Evolutionary conservation across 1,284 basidiomycete genomes (phyloP).

Genomic region (Leccinum angustisporum): DNA sequence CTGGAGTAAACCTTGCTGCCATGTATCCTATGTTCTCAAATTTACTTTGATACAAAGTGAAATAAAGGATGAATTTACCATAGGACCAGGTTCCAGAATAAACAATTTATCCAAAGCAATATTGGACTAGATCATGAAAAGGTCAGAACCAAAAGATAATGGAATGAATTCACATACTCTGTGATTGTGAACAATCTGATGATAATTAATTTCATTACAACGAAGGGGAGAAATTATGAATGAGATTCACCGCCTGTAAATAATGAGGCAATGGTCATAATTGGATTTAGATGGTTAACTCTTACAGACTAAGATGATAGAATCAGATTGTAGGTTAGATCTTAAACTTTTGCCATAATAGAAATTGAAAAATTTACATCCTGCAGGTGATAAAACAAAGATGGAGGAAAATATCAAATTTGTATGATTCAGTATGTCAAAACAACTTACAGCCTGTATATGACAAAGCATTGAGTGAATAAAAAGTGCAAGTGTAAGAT

Average conservation of each 20-base stretch:
- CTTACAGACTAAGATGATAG: not conserved
- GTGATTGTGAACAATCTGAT: no score
- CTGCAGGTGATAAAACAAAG: not conserved
- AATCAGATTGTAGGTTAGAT: not conserved
- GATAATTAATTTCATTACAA: no score
- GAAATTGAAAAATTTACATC: not conserved
- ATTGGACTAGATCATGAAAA: not conserved
- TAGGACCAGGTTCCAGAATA: not conserved
- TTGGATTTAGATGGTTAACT: rapidly evolving
- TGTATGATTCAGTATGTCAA: not conserved
- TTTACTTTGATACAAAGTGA: not conserved
- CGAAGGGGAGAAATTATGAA: not conserved
- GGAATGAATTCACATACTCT: not conserved
- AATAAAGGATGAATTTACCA: not conserved
- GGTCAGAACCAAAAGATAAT: not conserved
- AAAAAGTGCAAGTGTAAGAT: no score
- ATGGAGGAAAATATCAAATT: not conserved
- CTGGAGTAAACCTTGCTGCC: not conserved
- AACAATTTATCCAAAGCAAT: rapidly evolving
- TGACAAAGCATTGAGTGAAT: no score
- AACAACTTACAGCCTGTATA: not conserved
- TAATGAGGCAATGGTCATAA: not conserved
- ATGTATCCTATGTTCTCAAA: not conserved
- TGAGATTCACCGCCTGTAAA: not conserved
- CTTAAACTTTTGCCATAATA: not conserved